These are phyloP conservation scores for Malassezia cuniculi DNA, from an alignment of 1,284 basidiomycete species.

Conservation along the genomic window DNA sequence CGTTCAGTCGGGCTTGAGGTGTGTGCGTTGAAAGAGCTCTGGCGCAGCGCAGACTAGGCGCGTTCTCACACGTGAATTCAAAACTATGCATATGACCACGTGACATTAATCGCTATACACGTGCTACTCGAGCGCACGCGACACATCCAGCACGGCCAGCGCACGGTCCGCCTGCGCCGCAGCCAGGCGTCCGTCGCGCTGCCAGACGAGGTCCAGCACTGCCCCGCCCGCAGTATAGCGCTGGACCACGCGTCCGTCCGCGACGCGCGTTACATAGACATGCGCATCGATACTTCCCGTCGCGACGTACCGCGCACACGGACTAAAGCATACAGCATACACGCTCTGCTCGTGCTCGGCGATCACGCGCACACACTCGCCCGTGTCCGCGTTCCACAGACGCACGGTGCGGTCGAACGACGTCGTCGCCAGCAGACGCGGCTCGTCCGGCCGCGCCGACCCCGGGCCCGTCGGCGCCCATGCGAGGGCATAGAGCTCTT, in stretches of 20 bases:
- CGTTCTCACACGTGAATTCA: not conserved
- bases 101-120: slow-evolving; percentile 1
- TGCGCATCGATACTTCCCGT: slow-evolving; percentile 41
- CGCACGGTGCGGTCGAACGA: slow-evolving; percentile 40
- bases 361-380: slow-evolving; percentile 35
- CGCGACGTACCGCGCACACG: slow-evolving; percentile 34
- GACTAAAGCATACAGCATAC: slow-evolving; percentile 36
- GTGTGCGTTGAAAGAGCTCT: slow-evolving; percentile 11
- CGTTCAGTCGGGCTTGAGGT: slow-evolving; percentile 15
- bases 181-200: slow-evolving; percentile 17
- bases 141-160: slow-evolving; percentile 32
- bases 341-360: slow-evolving; percentile 37
- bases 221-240: slow-evolving; percentile 15
- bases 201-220: slow-evolving; percentile 20
- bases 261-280: slow-evolving; percentile 28
- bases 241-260: slow-evolving; percentile 14
- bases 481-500: slow-evolving; percentile 38
- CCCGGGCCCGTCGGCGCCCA: slow-evolving; percentile 37
- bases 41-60: not conserved
- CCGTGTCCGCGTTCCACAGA: slow-evolving; percentile 41
- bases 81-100: slow-evolving; percentile 11
- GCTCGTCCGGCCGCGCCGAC: slow-evolving; percentile 25
- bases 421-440: slow-evolving; percentile 40
- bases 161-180: slow-evolving; percentile 34
- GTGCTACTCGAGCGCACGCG: slow-evolving; percentile 6